Conservation (phyloP, 2,329 filamentous ascomycete species). For the Orbilia oligospora region DNA sequence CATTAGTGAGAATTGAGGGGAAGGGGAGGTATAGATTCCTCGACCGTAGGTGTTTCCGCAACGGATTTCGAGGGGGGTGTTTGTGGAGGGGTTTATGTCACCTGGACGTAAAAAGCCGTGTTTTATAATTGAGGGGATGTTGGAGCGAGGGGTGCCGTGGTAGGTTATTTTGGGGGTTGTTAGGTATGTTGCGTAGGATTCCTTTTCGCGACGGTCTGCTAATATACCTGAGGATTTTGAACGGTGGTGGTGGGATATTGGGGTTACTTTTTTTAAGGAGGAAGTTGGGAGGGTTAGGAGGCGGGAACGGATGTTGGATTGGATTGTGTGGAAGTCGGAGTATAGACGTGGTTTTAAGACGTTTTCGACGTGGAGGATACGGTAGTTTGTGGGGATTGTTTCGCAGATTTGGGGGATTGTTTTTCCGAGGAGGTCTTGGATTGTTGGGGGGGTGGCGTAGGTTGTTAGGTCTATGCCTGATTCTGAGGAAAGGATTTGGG, state of each 20-base stretch:
- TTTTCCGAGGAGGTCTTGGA: constrained; percentile 65
- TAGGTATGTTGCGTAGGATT: constrained; percentile 67
- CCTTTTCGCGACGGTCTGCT: constrained; percentile 59
- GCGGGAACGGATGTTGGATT: constrained; percentile 63
- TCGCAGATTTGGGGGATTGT: constrained; percentile 66
- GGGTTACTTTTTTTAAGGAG: constrained; percentile 60
- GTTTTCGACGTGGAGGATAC: constrained; percentile 68
- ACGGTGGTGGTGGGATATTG: constrained; percentile 19
- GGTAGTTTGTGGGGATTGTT: constrained; percentile 65
- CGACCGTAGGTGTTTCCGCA: constrained; percentile 68
- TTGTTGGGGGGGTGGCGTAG: constrained; percentile 63
- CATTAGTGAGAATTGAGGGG: constrained; percentile 67
- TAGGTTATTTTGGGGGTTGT: constrained; percentile 67
- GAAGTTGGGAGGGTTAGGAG: constrained; percentile 61
- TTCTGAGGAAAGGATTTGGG: constrained; percentile 30
- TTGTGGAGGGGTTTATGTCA: constrained; percentile 64
- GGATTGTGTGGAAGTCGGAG: constrained; percentile 64
- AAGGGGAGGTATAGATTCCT: constrained; percentile 69
- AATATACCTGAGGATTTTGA: constrained; percentile 14
- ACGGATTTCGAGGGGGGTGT: constrained; percentile 63
- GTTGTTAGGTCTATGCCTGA: constrained; percentile 61
- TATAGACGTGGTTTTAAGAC: constrained; percentile 66
- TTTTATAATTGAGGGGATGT: constrained; percentile 68
- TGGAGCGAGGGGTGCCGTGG: constrained; percentile 67
- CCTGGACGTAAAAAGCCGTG: constrained; percentile 69